Evolutionary conservation across 164 flowering plant genomes (phyloP).

Genomic region (Litsea cubeba): DNA sequence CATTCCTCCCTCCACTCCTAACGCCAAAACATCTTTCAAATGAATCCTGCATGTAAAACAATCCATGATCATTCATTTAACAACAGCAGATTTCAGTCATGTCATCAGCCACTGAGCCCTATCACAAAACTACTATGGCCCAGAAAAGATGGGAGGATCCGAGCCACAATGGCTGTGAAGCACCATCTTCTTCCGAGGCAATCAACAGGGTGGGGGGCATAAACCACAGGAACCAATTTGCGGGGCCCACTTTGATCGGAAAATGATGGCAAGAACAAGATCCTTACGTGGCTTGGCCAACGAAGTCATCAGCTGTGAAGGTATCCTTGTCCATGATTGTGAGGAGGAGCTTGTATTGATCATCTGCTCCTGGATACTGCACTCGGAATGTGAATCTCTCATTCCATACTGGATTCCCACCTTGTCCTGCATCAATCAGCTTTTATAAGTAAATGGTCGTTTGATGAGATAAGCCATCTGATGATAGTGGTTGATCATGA

Average conservation of each 20-base stretch:
- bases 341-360: conserved; percentile 51
- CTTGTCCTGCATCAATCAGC: conserved; percentile 34
- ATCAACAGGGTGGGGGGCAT: too few relatives aligned
- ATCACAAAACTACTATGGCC: too few relatives aligned
- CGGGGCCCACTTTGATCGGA: too few relatives aligned
- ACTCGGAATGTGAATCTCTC: conserved; percentile 47
- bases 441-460: too few relatives aligned
- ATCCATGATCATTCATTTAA: not conserved
- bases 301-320: conserved; percentile 56
- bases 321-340: conserved; percentile 69
- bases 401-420: conserved; percentile 52
- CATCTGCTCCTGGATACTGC: conserved; percentile 49
- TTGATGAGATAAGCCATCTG: not conserved
- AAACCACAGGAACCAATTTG: too few relatives aligned
- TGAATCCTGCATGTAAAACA: conserved; percentile 37
- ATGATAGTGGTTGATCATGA: too few relatives aligned
- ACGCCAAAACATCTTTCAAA: conserved; percentile 48
- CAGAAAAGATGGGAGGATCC: too few relatives aligned
- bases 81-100: too few relatives aligned
- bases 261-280: not conserved
- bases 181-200: too few relatives aligned
- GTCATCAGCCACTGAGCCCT: too few relatives aligned
- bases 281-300: conserved; percentile 52
- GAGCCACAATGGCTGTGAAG: too few relatives aligned
- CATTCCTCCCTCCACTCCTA: conserved; percentile 57